These are phyloP conservation scores for Linum usitatissimum DNA, from an alignment of 345 rosid species.

Conservation along the genomic window DNA sequence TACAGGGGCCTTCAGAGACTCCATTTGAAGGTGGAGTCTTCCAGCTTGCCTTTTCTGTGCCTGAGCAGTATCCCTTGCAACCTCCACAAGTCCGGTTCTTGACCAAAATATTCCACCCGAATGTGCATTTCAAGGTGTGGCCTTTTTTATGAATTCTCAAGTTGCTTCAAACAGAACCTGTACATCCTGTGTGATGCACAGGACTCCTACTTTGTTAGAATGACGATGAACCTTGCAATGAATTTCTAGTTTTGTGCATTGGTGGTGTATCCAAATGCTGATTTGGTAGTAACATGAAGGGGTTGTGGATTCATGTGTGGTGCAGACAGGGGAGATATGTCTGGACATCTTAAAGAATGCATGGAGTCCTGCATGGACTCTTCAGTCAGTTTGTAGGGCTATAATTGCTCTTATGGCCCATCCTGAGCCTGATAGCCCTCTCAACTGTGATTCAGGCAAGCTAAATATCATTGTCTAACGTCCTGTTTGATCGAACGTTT, in stretches of 20 bases:
- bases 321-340: conserved; percentile 93
- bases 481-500: not conserved
- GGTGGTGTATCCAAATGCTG: not conserved
- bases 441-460: conserved; percentile 93
- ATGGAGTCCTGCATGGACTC: conserved; percentile 99
- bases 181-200: too few species aligned
- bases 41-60: conserved; percentile 91
- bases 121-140: conserved; percentile 92
- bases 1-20: conserved; percentile 91
- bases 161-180: not conserved
- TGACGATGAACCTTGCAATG: too few species aligned
- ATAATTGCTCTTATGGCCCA: conserved; percentile 98
- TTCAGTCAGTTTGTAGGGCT: conserved; percentile 96
- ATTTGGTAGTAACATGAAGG: not conserved
- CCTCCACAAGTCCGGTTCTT: conserved; percentile 99
- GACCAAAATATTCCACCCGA: conserved; percentile 96
- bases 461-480: not conserved
- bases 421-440: conserved; percentile 92
- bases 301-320: conserved; percentile 7
- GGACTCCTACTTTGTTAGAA: too few species aligned
- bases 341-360: conserved; percentile 98
- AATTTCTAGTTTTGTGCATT: too few species aligned
- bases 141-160: not conserved
- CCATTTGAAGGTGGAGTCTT: conserved; percentile 96
- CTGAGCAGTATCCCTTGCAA: conserved; percentile 91